Conservation (phyloP, 768 basidiomycete genomes). For the Pisolithus marmoratus region DNA sequence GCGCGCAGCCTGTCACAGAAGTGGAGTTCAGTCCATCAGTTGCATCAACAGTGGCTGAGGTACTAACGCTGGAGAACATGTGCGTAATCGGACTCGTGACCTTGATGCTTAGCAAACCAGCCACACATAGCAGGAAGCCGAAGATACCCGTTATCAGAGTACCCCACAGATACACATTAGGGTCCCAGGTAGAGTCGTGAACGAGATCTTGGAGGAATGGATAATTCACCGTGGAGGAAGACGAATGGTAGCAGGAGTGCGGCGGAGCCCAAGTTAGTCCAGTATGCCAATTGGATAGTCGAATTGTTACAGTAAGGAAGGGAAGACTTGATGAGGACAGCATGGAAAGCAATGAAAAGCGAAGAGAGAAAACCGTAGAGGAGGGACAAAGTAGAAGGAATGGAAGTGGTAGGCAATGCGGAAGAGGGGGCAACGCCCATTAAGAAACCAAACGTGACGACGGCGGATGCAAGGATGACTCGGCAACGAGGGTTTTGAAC, state of each 20-base stretch:
- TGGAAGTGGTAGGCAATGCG: conserved; percentile 33
- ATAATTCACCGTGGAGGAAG: conserved; percentile 49
- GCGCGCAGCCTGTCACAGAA: conserved; percentile 54
- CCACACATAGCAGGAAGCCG: conserved; percentile 76
- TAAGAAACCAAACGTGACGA: conserved; percentile 75
- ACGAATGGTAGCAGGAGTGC: conserved; percentile 60
- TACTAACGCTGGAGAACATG: conserved; percentile 74
- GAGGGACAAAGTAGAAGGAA: conserved; percentile 53
- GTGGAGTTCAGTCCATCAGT: conserved; percentile 2
- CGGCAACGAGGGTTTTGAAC: conserved; percentile 45
- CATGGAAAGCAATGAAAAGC: conserved; percentile 69
- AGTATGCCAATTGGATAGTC: conserved; percentile 71
- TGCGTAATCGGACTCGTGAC: conserved; percentile 80
- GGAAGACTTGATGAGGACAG: conserved; percentile 68
- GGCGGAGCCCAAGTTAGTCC: conserved; percentile 71
- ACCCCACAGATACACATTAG: conserved; percentile 55
- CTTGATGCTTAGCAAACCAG: conserved; percentile 75
- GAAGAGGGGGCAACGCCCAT: conserved; percentile 62
- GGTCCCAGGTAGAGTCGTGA: conserved; percentile 40
- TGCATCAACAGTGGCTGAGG: not conserved
- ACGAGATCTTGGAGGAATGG: conserved; percentile 36
- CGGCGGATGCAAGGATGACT: conserved; percentile 51
- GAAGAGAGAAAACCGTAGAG: conserved; percentile 69
- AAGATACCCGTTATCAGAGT: conserved; percentile 67
- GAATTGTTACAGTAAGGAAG: conserved; percentile 64